phyloP scores from a whole-genome alignment of 495 filamentous ascomycete species.

The Thermothielavioides terrestris region DNA sequence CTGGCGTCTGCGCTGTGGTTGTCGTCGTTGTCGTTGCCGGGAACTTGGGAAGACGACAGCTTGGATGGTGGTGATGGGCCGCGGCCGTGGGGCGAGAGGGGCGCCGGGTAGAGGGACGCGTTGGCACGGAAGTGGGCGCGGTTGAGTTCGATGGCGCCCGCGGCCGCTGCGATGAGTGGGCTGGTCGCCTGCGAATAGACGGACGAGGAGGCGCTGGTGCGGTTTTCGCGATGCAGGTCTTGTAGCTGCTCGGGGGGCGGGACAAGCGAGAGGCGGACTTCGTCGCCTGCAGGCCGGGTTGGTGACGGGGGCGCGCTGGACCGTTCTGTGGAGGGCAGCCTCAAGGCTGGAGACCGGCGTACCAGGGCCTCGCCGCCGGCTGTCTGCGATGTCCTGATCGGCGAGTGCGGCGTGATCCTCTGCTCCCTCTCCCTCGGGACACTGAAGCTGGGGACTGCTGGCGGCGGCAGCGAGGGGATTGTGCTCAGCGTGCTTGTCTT shows the following conservation, averaged over 20 bases:
- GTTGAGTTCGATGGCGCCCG: constrained; percentile 8
- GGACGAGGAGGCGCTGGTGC: constrained; percentile 17
- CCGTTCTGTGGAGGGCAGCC: not conserved
- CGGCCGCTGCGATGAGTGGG: not conserved
- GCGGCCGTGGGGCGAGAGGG: not conserved
- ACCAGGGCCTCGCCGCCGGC: not conserved
- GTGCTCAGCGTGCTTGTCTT: constrained; percentile 15
- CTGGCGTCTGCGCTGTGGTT: not conserved
- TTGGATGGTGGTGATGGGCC: not conserved
- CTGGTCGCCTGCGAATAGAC: constrained; percentile 19
- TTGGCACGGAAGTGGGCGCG: constrained; percentile 5
- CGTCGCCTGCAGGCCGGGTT: not conserved
- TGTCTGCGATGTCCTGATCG: not conserved
- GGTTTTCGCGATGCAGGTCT: not conserved
- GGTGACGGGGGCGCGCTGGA: not conserved
- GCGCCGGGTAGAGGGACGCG: not conserved
- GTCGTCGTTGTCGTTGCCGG: not conserved
- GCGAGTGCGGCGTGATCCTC: not conserved
- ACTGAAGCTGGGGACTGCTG: not conserved
- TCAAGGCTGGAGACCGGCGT: not conserved
- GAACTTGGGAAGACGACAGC: not conserved
- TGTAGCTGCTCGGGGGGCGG: not conserved
- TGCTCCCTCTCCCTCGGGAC: not conserved
- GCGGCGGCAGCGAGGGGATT: constrained; percentile 11
- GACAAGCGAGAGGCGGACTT: not conserved